phyloP scores from a whole-genome alignment of 306 rosid genomes.

The Pterocarpus macrocarpus region DNA sequence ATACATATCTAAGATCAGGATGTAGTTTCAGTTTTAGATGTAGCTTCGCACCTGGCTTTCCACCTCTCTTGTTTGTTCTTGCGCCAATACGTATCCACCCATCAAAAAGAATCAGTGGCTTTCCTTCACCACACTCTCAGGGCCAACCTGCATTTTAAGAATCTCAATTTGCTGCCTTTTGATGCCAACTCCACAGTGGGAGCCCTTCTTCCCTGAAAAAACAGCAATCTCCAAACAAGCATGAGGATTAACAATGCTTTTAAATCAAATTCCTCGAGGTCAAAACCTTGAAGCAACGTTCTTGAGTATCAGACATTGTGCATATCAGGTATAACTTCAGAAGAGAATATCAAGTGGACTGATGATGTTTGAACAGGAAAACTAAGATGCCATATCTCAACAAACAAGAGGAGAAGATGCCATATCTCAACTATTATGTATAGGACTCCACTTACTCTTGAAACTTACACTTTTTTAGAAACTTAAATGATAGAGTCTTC shows the following conservation, averaged over 20 bases:
- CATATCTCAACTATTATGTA: no score
- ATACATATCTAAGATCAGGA: constrained; percentile 94
- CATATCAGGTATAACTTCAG: constrained; percentile 66
- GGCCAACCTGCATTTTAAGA: constrained; percentile 80
- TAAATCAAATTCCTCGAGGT: constrained; percentile 86
- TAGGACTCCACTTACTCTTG: no score
- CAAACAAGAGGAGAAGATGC: constrained; percentile 75
- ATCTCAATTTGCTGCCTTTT: constrained; percentile 89
- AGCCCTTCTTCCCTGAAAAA: constrained; percentile 79
- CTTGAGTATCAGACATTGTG: constrained; percentile 44
- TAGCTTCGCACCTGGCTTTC: constrained; percentile 75
- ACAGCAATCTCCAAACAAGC: constrained; percentile 86
- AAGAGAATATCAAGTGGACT: constrained; percentile 75
- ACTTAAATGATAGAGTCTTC: no score
- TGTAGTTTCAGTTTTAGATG: constrained; percentile 86
- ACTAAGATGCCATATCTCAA: constrained; percentile 91
- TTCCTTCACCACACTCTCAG: constrained; percentile 92
- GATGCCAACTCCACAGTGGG: constrained; percentile 80
- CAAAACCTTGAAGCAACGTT: constrained; percentile 75
- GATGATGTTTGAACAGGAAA: constrained; percentile 85
- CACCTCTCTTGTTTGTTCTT: constrained; percentile 71
- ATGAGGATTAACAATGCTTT: constrained; percentile 80
- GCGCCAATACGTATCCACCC: constrained; percentile 85
- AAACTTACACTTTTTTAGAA: no score
- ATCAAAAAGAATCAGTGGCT: constrained; percentile 74